Conservation (phyloP, 2,329 filamentous ascomycete genomes). For the Colletotrichum scovillei region DNA sequence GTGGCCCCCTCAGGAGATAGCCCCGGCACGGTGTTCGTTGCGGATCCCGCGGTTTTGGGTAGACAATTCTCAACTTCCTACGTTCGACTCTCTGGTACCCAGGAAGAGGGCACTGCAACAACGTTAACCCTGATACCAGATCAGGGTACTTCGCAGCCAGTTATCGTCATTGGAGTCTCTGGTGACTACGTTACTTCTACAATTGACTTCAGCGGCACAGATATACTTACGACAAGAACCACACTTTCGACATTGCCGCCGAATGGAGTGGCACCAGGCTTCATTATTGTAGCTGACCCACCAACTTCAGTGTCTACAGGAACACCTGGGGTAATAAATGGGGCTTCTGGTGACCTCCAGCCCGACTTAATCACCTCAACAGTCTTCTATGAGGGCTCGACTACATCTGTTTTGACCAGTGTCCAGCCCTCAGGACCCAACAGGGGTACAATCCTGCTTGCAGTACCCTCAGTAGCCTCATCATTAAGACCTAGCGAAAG, state of each 20-base stretch:
- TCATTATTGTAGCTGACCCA: constrained; percentile 2
- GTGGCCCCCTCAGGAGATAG: constrained; percentile 3
- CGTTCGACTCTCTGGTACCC: not conserved
- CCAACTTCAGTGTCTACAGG: not conserved
- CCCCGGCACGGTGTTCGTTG: constrained; percentile 28
- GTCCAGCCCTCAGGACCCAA: not conserved
- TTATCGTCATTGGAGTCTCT: not conserved
- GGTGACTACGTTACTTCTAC: not conserved
- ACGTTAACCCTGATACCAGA: constrained; percentile 2
- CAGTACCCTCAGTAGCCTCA: not conserved
- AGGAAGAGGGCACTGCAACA: not conserved
- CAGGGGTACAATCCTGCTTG: not conserved
- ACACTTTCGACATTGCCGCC: constrained; percentile 8
- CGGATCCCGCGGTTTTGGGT: constrained; percentile 20
- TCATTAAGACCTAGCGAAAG: not conserved
- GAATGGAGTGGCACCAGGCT: not conserved
- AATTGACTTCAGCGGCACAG: not conserved
- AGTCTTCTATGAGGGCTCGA: not conserved
- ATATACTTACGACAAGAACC: not conserved
- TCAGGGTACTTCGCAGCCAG: not conserved
- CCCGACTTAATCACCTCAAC: not conserved
- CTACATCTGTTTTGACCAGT: not conserved
- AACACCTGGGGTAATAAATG: too few species aligned
- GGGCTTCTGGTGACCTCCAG: not conserved
- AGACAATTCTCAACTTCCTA: not conserved